These are phyloP conservation scores for Bryoglossum gracile DNA, from an alignment of 495 filamentous ascomycete species.

Conservation along the genomic window DNA sequence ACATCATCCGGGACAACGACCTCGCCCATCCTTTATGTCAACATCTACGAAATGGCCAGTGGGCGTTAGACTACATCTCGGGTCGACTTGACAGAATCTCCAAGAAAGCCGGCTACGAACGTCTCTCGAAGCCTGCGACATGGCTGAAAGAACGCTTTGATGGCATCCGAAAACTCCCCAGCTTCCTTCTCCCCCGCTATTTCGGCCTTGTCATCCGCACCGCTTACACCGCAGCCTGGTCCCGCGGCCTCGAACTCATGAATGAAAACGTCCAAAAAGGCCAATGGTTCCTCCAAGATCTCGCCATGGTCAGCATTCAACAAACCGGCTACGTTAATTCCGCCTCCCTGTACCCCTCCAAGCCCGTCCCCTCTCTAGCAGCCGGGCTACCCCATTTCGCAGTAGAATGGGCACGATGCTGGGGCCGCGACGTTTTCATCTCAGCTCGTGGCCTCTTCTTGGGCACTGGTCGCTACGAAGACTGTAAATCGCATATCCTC, in stretches of 20 bases:
- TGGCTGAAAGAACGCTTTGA: constrained; percentile 85
- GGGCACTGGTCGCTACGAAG: constrained; percentile 76
- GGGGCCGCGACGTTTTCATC: constrained; percentile 97
- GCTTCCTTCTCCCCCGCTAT: constrained; percentile 84
- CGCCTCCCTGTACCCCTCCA: constrained; percentile 80
- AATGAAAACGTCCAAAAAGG: constrained; percentile 66
- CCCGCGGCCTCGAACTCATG: constrained; percentile 71
- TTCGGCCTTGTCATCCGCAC: constrained; percentile 85
- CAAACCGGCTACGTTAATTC: constrained; percentile 83
- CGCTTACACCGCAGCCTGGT: constrained; percentile 75
- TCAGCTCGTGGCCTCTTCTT: constrained; percentile 85
- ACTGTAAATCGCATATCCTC: constrained; percentile 87
- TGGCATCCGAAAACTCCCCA: constrained; percentile 74
- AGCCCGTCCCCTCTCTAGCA: constrained; percentile 77
- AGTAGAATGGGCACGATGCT: constrained; percentile 88
- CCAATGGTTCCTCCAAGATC: constrained; percentile 75
- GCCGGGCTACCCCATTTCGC: constrained; percentile 95
- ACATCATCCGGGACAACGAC: constrained; percentile 82
- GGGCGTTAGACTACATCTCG: constrained; percentile 88
- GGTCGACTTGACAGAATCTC: constrained; percentile 68
- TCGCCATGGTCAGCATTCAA: constrained; percentile 86
- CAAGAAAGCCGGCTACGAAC: constrained; percentile 48
- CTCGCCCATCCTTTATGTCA: constrained; percentile 89
- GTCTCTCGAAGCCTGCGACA: constrained; percentile 53
- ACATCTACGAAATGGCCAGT: constrained; percentile 84